These are phyloP conservation scores for Saccharomyces hybrid DNA, from an alignment of 1,139 yeast genomes.

Conservation along the genomic window DNA sequence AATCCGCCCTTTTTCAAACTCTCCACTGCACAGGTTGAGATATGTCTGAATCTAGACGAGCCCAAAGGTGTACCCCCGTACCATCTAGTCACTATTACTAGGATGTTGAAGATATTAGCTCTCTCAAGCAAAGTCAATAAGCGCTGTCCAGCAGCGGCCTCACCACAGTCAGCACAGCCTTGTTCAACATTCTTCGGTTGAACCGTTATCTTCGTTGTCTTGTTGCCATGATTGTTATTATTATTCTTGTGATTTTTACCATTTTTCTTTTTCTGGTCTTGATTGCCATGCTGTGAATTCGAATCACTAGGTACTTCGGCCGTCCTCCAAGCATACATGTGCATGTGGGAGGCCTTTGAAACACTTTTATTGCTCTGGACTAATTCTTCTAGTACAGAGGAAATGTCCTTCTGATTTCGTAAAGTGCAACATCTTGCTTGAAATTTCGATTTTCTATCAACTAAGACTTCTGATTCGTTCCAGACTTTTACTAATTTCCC, in stretches of 20 bases:
- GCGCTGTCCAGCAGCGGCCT: conserved; percentile 55
- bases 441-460: conserved; percentile 50
- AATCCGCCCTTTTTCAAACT: conserved; percentile 29
- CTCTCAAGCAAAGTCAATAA: conserved; percentile 44
- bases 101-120: conserved; percentile 41
- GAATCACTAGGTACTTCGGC: conserved; percentile 23
- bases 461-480: conserved; percentile 32
- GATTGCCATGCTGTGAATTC: background rate
- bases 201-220: background rate
- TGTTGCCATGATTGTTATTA: background rate
- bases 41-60: conserved; percentile 54
- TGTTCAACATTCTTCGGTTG: conserved; percentile 35
- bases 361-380: conserved; percentile 38
- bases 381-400: conserved; percentile 35
- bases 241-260: background rate
- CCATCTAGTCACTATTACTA: conserved; percentile 65
- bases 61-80: conserved; percentile 66
- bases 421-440: conserved; percentile 48
- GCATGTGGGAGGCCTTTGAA: conserved; percentile 53
- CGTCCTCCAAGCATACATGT: conserved; percentile 62
- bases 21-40: conserved; percentile 46
- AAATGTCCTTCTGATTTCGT: conserved; percentile 34
- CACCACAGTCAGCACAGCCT: conserved; percentile 58
- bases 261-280: conserved; percentile 2
- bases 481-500: conserved; percentile 17